Conservation (phyloP, 148 eudicot species). For the Polygonum aviculare region DNA sequence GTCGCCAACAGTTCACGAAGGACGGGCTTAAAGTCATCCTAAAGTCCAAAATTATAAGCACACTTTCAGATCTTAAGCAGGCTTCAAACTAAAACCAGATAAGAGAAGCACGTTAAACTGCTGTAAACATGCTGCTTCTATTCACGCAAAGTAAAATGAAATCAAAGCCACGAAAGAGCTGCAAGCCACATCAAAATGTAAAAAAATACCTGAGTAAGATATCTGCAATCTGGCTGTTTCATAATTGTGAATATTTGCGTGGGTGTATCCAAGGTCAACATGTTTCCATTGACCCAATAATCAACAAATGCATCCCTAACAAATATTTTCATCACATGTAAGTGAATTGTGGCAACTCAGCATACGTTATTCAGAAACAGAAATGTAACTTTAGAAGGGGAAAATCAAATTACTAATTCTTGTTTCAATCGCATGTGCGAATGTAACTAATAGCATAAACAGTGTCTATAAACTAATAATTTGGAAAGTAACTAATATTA, state of each 20-base stretch:
- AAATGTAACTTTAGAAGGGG: background rate
- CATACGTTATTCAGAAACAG: background rate
- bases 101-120: background rate
- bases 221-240: conserved; percentile 52
- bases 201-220: conserved; percentile 40
- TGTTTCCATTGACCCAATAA: conserved; percentile 63
- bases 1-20: conserved; percentile 15
- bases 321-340: background rate
- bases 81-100: background rate
- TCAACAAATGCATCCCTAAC: conserved; percentile 60
- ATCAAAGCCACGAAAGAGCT: background rate
- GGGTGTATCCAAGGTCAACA: conserved; percentile 53
- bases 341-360: background rate
- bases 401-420: background rate
- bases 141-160: background rate
- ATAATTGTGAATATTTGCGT: conserved; percentile 59
- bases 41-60: background rate
- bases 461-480: too few relatives aligned
- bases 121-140: background rate
- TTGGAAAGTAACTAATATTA: too few relatives aligned
- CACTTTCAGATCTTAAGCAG: background rate
- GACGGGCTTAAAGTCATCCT: conserved; percentile 10
- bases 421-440: background rate
- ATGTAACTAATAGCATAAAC: too few relatives aligned
- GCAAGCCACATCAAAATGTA: background rate